Base-by-base conservation (phyloP, 805 yeast genomes). In the Pichia scutulata region DNA sequence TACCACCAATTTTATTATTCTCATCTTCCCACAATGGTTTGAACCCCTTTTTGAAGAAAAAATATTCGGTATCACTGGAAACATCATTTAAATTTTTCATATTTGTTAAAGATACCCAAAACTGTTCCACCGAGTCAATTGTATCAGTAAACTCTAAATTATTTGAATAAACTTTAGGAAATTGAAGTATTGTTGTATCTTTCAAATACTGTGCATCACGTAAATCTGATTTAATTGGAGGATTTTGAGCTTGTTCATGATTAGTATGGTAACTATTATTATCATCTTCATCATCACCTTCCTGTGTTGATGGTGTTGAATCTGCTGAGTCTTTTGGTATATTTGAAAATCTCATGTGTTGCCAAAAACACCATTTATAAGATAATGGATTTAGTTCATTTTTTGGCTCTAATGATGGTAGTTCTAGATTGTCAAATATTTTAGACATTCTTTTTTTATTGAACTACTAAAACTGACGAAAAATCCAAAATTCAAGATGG, bases 1-100 rank as follows among this genome's bases (percentile, higher is more conserved):
- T 68, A 2, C 87, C 86, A 37, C 86, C 86, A 47, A 70, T 68
- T 52, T 74, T 65, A 60, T 81, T 81, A 46, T 72, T 68, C 9
- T 82, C 81, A 59, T 82, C 86, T 60, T 81, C 86, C 86, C 87
- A 81, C 45, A 79, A 76, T 12, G 87, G 87, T 55, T 76, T 75
- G 37, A 80, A 72, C 2, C 83, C 84, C 30, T 73, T 67, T 55
- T 80, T 79, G 66, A 82, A 82, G 10, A 82, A 63, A 52, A 79
- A 76, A 49, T 76, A 69, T 60, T 81, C 84, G 24, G 80, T 70
- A 21, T 80, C 80, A 44, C 64, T 62, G 19, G 69, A 64, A 51
- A 76, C 63, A 39, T 70, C 71, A 46, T 61, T 61, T 1, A 75
- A 62, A 39, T 62, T 64, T 55, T 71, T 73, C 51, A 79, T 57